A percentile compares a stretch with the other conserved stretches of the same genome.
Conservation (phyloP, 2,329 filamentous ascomycete genomes). For the Plectosphaerella cucumerina region DNA sequence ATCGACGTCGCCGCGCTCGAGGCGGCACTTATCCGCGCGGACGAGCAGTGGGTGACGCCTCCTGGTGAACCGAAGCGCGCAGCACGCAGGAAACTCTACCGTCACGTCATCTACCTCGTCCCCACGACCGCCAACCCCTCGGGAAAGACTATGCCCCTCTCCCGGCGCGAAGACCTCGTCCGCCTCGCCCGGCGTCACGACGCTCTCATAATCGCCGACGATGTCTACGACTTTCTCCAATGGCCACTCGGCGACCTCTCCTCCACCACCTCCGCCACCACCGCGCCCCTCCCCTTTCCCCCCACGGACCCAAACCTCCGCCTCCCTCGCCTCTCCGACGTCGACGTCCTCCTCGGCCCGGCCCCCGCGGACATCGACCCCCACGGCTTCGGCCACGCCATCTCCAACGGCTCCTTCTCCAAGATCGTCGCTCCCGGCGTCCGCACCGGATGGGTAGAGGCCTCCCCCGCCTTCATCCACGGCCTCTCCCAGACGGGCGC, state of each 20-base stretch:
- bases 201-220: slow-evolving; percentile 80
- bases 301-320: slow-evolving; percentile 35
- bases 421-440: slow-evolving; percentile 81
- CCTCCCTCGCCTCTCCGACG: slow-evolving; percentile 73
- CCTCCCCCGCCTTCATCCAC: slow-evolving; percentile 48
- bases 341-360: slow-evolving; percentile 66
- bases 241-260: slow-evolving; percentile 51
- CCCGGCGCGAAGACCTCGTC: slow-evolving; percentile 64
- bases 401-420: slow-evolving; percentile 86
- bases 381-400: slow-evolving; percentile 65
- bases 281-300: slow-evolving; percentile 24
- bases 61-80: slow-evolving; percentile 1
- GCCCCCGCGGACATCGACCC: slow-evolving; percentile 33
- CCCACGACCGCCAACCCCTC: slow-evolving; percentile 89
- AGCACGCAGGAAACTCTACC: slow-evolving; percentile 66
- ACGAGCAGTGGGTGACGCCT: slow-evolving; percentile 13
- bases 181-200: slow-evolving; percentile 73
- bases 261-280: slow-evolving; percentile 3
- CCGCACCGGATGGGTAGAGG: slow-evolving; percentile 86
- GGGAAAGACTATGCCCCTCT: slow-evolving; percentile 72
- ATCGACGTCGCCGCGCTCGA: slow-evolving; percentile 63
- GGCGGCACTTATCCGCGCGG: slow-evolving; percentile 30
- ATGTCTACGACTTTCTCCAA: slow-evolving; percentile 91
- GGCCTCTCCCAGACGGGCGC: slow-evolving; percentile 50
- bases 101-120: slow-evolving; percentile 82